Base-by-base conservation (phyloP, 2,329 filamentous ascomycete genomes). In the Fusarium equiseti region DNA sequence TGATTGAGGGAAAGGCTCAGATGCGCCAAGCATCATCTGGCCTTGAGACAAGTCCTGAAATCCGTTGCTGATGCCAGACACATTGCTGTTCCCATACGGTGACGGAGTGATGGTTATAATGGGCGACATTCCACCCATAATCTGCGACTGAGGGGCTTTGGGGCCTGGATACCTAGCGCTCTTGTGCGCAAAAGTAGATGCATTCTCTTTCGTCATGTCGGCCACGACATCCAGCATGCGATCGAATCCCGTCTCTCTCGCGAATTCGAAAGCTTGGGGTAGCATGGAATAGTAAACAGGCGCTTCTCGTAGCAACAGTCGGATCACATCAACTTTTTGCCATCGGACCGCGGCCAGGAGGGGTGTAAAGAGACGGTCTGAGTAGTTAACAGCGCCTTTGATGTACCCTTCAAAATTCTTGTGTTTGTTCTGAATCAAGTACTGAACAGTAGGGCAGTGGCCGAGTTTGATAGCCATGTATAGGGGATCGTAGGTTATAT, bases 381-480 rank as follows among this genome's bases (percentile, higher is more conserved):
- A 52, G 22, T 52, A 49, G 6, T 22, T 48, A 4, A 32, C 10
- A 27, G 54, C 42, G 20, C 66, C 66, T 38, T 72, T 70, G 8
- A 71, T 71, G 26, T 66, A 63, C 46, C 76, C 77, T 31, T 71
- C 52, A 55, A 78, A 78, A 2, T 59, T 72, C 11, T 57, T 52
- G 12, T 73, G 57, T 5, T 73, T 26, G 18, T 27, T 52, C 2
- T 42, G 45, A 13, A 78, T 44, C 1, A 78, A 59, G 1, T 40
- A 10, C 12, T 52, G 53, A 15, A 72, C 67, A 22, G 63, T 48
- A 42, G 65, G 58, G 10, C 62, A 40, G 26, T 76, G 76, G 1
- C 76, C 77, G 2, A 77, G 70, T 3, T 71, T 69, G 48, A 79
- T 79, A 31, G 77, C 75, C 10, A 77, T 70, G 22, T 72, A 75